These are phyloP conservation scores for Hibiscus syriacus DNA, from an alignment of 345 rosid genomes.

Conservation along the genomic window DNA sequence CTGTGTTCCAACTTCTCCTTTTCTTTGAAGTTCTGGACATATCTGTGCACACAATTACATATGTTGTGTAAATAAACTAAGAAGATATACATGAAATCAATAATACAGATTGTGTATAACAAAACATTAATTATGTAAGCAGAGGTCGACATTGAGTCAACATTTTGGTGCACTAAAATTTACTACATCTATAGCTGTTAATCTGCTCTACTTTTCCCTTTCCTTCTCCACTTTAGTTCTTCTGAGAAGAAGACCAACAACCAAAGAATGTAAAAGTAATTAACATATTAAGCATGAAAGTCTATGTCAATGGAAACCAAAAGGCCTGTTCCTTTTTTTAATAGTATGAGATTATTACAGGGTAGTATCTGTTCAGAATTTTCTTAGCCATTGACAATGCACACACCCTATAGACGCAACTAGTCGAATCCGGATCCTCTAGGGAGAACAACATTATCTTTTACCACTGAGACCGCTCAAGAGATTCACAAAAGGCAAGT, in stretches of 20 bases:
- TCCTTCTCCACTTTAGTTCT: conserved; percentile 2
- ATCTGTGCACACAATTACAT: conserved; percentile 27
- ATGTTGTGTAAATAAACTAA: not conserved
- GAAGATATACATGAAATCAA: not conserved
- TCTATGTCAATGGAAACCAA: not conserved
- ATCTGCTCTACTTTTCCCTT: not conserved
- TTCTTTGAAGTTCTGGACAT: conserved; percentile 32
- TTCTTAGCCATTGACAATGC: too few species aligned
- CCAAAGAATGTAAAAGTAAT: not conserved
- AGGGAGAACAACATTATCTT: too few species aligned
- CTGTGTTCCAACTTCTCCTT: conserved; percentile 40
- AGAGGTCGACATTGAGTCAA: not conserved
- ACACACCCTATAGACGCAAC: too few species aligned
- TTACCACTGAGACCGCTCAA: too few species aligned
- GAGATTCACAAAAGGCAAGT: not conserved
- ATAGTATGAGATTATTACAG: too few species aligned
- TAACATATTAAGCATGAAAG: not conserved
- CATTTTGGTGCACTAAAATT: not conserved
- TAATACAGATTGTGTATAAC: not conserved
- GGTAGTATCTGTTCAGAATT: too few species aligned
- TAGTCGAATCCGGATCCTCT: too few species aligned
- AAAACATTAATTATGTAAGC: not conserved
- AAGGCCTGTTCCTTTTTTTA: too few species aligned
- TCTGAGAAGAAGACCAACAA: not conserved
- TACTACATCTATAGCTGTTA: not conserved